Evolutionary conservation across 176 grass and related monocot genomes (phyloP), one percentile per base, ranked within the genome.

Genomic region (Miscanthus lutarioriparius): DNA sequence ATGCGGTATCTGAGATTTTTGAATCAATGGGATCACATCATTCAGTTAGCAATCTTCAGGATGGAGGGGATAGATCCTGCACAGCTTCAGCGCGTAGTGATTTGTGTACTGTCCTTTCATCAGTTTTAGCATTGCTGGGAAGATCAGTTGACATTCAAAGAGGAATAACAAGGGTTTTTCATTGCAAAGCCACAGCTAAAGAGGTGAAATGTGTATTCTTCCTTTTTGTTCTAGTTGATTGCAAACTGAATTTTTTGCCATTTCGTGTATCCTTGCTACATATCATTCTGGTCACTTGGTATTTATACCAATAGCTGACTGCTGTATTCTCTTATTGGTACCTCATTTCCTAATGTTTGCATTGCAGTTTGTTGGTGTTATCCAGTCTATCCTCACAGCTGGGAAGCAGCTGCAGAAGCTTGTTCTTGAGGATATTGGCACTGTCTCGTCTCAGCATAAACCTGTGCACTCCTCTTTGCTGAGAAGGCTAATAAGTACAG

Each of bases 131-230:
- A 49, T 91, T 83, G 78, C 82, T 98, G 17, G 92, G 91, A 87
- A 93, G 83, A 84, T 88, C 87, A 14, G 86, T 85, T 86, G 95
- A 98, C 87, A 59, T 94, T 90, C 92, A 98, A 85, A 92, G 92
- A 91, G 95, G 95, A 89, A 88, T 98, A 49, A 83, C 92, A 68
- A 95, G 92, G 83, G 90, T 98, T 89, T 93, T 98, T 88, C 95
- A 98, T 73, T 88, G 82, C 28, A 95, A 90, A 84, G 87, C 92
- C 68, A 98, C 87, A 83, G 37, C 91, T 41, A 87, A 83, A 40
- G 95, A 98, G 92, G 95, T 98, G 64, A 77, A 64, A 65, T 27
- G 40, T 26, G 25, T 49, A 27, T 67, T 84, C 23, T 72, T 84
- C 7, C n/a, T 69, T 67, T 89, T 78, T 64, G 13, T 68, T 74